phyloP scores from a whole-genome alignment of 495 filamentous ascomycete genomes.

The Neurospora tetrasperma region DNA sequence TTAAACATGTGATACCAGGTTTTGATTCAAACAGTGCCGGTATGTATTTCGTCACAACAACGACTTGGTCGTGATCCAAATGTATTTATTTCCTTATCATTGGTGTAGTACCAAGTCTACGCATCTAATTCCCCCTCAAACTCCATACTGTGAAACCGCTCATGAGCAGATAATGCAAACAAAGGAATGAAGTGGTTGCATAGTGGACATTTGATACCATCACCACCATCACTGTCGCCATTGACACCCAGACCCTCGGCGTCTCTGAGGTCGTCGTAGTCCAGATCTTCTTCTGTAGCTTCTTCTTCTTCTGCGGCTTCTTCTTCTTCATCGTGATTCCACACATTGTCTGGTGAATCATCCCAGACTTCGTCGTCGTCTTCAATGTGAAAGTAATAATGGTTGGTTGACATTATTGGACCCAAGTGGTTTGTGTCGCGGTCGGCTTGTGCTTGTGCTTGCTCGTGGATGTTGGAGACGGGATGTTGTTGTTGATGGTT shows the following conservation, averaged over 20 bases:
- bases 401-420: neutral
- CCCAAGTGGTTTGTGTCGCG: neutral
- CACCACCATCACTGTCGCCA: neutral
- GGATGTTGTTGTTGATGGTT: conserved; percentile 11
- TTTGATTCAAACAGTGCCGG: too few species aligned
- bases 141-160: conserved; percentile 51
- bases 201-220: conserved; percentile 30
- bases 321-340: conserved; percentile 16
- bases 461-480: neutral
- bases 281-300: neutral
- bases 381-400: conserved; percentile 15
- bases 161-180: conserved; percentile 66
- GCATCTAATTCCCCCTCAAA: conserved; percentile 3
- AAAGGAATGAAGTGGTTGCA: conserved; percentile 58
- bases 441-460: too few species aligned
- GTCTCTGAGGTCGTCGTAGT: neutral
- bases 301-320: conserved; percentile 3
- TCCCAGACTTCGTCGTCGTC: conserved; percentile 31
- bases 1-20: too few species aligned
- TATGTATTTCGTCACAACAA: too few species aligned
- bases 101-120: too few species aligned
- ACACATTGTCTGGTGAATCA: conserved; percentile 31
- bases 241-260: too few species aligned
- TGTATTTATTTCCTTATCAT: too few species aligned
- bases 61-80: too few species aligned